Evolutionary conservation across 495 filamentous ascomycete genomes (phyloP), one percentile per base, ranked within the genome.

Genomic region (Penicillium waksmanii): DNA sequence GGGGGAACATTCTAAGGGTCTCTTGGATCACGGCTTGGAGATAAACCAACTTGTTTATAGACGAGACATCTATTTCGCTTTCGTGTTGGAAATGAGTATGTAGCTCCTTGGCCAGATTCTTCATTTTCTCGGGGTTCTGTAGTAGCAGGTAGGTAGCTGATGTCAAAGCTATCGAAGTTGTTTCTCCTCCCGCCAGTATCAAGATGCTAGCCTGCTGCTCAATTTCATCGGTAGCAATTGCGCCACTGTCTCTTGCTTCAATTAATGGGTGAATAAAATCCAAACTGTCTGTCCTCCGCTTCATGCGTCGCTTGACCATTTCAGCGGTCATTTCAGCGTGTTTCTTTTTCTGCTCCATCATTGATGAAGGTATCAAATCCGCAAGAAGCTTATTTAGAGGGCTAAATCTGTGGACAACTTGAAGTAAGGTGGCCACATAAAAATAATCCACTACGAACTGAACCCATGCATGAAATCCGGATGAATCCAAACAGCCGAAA

Each of bases 1-100:
- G 55, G 17, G 46, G 55, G n/a, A 50, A 57, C 31, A 57, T 2
- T 3, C 55, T 34, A 2, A 57, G 34, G 23, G 55, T 49, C 38
- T 57, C 55, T 31, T 57, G 44, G 12, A 51, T 57, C 10, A 57
- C 55, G 12, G 44, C 55, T n/a, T 57, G 36, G 3, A 57, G 44
- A 42, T 57, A 57, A n/a, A 44, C 17, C 8, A 44, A 17, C 42
- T 18, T 44, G 5, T 19, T 44, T 1, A 44, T 44, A 19, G 42
- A 44, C 17, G 42, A 44, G 6, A 44, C 42, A 44, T 44, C 42
- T 5, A 44, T 44, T 9, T 44, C 42, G 8, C 6, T 3, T 10
- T 44, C 42, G 8, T 44, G 15, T 13, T 44, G 42, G 17, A 17
- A 44, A 44, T 44, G 15, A 3, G 42, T 10, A 8, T 44, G 17